Evolutionary conservation across 345 rosid genomes (phyloP).

Genomic region (Populus alba): DNA sequence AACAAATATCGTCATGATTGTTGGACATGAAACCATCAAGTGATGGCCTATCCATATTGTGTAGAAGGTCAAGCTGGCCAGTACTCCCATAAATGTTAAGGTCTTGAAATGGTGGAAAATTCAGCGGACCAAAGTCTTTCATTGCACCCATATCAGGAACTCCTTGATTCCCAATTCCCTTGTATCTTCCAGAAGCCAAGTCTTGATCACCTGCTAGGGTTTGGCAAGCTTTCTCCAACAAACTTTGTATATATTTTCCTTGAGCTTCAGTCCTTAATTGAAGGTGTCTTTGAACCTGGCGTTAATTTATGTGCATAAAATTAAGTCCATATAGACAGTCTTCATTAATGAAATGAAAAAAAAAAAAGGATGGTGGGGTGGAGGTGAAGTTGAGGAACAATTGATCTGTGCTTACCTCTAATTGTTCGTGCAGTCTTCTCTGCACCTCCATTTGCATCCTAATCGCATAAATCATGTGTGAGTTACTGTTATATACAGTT

Average conservation of each 20-base stretch:
- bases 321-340: neutral
- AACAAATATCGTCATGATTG: slow-evolving; percentile 40
- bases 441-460: slow-evolving; percentile 99
- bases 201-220: slow-evolving; percentile 72
- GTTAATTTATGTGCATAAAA: neutral
- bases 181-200: slow-evolving; percentile 50
- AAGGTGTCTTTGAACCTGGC: slow-evolving; percentile 91
- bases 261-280: slow-evolving; percentile 98
- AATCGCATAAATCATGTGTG: slow-evolving; percentile 49
- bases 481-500: slow-evolving; percentile 37
- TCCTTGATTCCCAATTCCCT: slow-evolving; percentile 50
- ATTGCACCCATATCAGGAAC: slow-evolving; percentile 36
- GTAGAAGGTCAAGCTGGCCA: slow-evolving; percentile 52
- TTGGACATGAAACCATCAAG: slow-evolving; percentile 46
- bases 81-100: slow-evolving; percentile 71
- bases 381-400: neutral
- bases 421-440: slow-evolving; percentile 93
- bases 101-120: slow-evolving; percentile 86
- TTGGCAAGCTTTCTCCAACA: slow-evolving; percentile 91
- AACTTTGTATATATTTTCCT: slow-evolving; percentile 96
- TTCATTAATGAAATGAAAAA: neutral
- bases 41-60: slow-evolving; percentile 58
- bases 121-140: slow-evolving; percentile 52
- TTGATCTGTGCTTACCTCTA: slow-evolving; percentile 56
- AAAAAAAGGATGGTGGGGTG: neutral